Evolutionary conservation across 1,284 basidiomycete species (phyloP), one percentile per base, ranked within the genome.

Genomic region (Mycosarcoma maydis): DNA sequence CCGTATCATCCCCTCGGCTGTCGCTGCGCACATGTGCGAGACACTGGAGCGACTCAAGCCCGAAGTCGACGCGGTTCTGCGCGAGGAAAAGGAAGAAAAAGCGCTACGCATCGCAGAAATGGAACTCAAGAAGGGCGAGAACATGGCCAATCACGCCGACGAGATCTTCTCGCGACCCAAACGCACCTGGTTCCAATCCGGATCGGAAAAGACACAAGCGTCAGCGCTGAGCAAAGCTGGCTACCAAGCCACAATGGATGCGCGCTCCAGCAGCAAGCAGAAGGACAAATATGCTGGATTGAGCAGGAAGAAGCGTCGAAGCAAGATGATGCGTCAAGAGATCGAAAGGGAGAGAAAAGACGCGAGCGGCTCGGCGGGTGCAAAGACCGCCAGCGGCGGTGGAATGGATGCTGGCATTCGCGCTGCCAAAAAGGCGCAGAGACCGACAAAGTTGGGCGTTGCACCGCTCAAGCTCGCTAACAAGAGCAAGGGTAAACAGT

Each of bases 1-100:
- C 82, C 90, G 96, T 36, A 88, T 94, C 49, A 85, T 99, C 32
- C 91, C 94, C 13, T 74, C 87, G n/a, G 92, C 95, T 45, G 86
- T 88, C 6, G 86, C 96, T 13, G 80, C 86, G 34, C 88, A 87
- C 55, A 92, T 92, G 87, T 83, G 85, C 1, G 85, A 87, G 51
- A 89, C 88, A 79, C 83, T 98, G 9, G 88, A 89, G 20, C 85
- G 83, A 24, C 78, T 98, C 69, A 92, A 91, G 78, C 84, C 85
- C 22, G 93, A 98, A 72, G 89, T 98, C 34, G 84, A 88, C 20
- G 91, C 86, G 43, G 89, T 98, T 24, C 83, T 98, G 61, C 86
- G 87, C 72, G 96, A 98, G 82, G 96, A 99, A 84, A 92, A 91
- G 82, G 94, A 97, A 83, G 95, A 98, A 83, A 96, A 93, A 83